These are phyloP conservation scores for Tulasnella sp. DNA, from an alignment of 768 basidiomycete genomes.

Conservation along the genomic window DNA sequence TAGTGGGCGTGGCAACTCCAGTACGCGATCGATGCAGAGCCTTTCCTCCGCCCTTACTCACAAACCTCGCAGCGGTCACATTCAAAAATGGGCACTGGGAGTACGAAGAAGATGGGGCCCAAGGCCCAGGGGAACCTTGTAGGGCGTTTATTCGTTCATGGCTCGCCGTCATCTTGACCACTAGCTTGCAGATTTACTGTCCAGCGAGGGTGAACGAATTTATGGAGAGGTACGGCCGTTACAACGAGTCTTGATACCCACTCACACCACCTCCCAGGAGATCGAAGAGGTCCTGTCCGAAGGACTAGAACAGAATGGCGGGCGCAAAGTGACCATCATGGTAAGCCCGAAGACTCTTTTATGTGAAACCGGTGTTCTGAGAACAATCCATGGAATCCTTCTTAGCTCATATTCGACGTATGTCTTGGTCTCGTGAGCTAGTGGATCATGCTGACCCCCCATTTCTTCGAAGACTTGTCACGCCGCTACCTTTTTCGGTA, in stretches of 20 bases:
- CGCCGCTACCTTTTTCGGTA: background rate
- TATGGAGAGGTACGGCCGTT: background rate
- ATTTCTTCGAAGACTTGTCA: background rate
- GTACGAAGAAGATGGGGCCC: background rate
- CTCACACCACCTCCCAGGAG: background rate
- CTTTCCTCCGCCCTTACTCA: background rate
- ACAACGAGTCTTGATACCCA: background rate
- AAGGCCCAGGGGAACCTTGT: too few relatives aligned
- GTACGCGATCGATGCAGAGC: background rate
- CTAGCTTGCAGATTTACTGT: background rate
- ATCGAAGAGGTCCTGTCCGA: background rate
- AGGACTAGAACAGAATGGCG: background rate
- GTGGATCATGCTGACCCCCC: background rate
- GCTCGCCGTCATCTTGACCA: too few relatives aligned
- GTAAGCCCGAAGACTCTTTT: background rate
- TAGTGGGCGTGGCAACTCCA: background rate
- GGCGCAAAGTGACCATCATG: background rate
- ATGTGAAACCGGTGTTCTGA: background rate
- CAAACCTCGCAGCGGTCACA: background rate
- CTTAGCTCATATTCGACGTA: background rate
- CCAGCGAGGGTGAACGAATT: background rate
- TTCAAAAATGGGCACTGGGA: background rate
- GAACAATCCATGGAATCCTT: background rate
- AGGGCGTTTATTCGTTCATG: too few relatives aligned
- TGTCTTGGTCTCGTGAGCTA: background rate